Evolutionary conservation across 495 filamentous ascomycete species (phyloP), one percentile per base, ranked within the genome.

Genomic region (Penicillium pancosmium): DNA sequence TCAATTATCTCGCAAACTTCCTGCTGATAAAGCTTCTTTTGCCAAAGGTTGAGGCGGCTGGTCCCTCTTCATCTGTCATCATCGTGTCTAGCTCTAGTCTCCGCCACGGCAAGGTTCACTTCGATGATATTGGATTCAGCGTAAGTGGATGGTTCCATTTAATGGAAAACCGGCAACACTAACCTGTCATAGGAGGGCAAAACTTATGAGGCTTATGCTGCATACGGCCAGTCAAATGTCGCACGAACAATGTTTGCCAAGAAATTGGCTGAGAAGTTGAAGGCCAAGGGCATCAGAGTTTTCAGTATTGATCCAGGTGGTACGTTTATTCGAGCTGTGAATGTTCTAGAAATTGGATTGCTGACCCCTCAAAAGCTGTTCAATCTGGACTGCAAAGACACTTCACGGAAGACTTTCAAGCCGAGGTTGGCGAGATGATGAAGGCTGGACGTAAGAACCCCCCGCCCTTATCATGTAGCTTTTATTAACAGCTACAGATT

Each of bases 1-100:
- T 67, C 31, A 67, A 67, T n/a, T 65, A 65, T 25, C 34, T 67
- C 6, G 61, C 65, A 1, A 67, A 67, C 35, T 67, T 67, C 25
- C 13, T 67, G 12, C 56, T 67, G 6, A 55, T 62, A 4, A 65
- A 62, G 34, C 56, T 67, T n/a, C 58, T 65, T 5, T 9, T 65
- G 52, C 62, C 65, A 0, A 67, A 65, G 46, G 25, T 67, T 9
- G 52, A 54, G 34, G 61, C 58, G 25, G 65, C 62, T 1, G 65
- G 64, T 1, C 43, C 61, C 10, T 34, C 38, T 1, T 65, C 65
- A 4, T 67, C 65, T 21, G 35, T 65, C 34, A 59, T 67, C 10
- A 44, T 65, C n/a, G 54, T 64, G 50, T 38, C 61, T n/a, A 62
- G 58, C n/a, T 58, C 58, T 9, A 56, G 38, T n/a, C 43, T 55